Base-by-base conservation (phyloP, 179 eudicot species). In the Amaranthus tricolor region DNA sequence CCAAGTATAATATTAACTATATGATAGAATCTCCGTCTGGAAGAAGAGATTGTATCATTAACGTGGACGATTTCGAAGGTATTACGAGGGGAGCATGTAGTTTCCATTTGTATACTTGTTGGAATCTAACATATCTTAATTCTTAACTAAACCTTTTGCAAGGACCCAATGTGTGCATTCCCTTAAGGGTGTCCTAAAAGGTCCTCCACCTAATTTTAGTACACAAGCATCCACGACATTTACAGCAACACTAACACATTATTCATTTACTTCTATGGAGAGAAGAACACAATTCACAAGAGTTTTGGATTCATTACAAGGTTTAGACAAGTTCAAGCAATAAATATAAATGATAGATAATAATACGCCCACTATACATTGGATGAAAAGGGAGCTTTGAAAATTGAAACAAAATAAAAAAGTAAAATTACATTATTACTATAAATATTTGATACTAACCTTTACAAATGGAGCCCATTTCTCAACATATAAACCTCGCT, bases 391-490 rank as follows among this genome's bases (percentile, higher is more conserved):
- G 47, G 56, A 15, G 47, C n/a, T 40, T 11, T 7, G 20, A 20
- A 49, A 56, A 11, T 45, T 43, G 66, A n/a, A 61, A 72, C 66
- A 13, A 16, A 57, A 49, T 7, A 50, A 45, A 60, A 16, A 61
- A 69, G 7, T 47, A 8, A 1, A 9, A 12, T 19, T 2, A 9
- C 11, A 20, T 0, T 6, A 73, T 11, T 19, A 12, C 13, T n/a
- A 20, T 70, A 10, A 66, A 48, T 48, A 67, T 61, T 54, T 62
- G 78, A 68, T 53, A 77, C 87, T 71, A 80, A 95, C 99, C 99
- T 95, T 95, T 45, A 93, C 82, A 84, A 95, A 95, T 72, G 97
- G 95, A 74, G 97, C 94, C 99, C 97, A 95, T 84, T 95, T 89
- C 83, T 95, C 99, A 69, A 88, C 91, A 81, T 95, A 95, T 47